phyloP scores from a whole-genome alignment of 225 moss, liverwort and hornwort species.

The Straminergon stramineum region DNA sequence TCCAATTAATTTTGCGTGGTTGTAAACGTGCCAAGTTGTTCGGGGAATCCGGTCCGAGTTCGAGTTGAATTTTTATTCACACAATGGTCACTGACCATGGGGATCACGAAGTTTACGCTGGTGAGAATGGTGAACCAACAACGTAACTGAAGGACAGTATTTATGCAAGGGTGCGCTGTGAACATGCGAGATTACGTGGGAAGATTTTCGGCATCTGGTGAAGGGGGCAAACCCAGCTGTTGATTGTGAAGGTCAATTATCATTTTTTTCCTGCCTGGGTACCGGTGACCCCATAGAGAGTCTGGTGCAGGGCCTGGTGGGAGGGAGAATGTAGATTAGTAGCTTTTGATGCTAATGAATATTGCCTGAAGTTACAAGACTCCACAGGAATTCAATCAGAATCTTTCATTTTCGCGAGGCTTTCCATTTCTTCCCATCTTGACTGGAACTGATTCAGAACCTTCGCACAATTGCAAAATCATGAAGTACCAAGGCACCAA shows the following conservation, averaged over 20 bases:
- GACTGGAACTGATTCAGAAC: not conserved
- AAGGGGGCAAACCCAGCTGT: not conserved
- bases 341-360: not conserved
- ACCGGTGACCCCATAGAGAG: too few relatives aligned
- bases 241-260: not conserved
- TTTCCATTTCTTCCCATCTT: not conserved
- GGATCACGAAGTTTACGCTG: not conserved
- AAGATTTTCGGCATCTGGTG: not conserved
- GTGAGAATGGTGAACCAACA: not conserved
- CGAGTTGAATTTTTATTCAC: not conserved
- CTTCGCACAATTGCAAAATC: not conserved
- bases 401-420: not conserved
- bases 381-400: not conserved
- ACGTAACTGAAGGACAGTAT: not conserved
- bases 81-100: not conserved
- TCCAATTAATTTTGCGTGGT: not conserved
- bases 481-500: not conserved
- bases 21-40: not conserved
- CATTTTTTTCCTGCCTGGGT: not conserved
- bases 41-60: not conserved
- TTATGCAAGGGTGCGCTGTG: not conserved
- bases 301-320: not conserved
- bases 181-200: not conserved
- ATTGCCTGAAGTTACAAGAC: not conserved
- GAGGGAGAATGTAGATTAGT: not conserved